Conservation (phyloP, 148 eudicot species). For the Arbutus unedo region DNA sequence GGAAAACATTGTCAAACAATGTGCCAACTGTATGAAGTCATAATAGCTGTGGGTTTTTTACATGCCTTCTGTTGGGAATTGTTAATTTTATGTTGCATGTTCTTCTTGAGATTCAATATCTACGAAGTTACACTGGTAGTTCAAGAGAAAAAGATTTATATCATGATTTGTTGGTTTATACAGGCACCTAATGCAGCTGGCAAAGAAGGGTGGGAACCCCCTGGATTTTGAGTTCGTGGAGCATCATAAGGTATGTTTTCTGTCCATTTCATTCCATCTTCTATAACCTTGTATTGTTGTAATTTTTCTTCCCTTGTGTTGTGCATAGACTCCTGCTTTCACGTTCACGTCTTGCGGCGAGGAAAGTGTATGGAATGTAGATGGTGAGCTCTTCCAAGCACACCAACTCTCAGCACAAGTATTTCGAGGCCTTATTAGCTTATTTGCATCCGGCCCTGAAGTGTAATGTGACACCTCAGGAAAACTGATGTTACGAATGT, state of each 20-base stretch:
- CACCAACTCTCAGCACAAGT: constrained; percentile 95
- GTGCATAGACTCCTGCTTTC: constrained; percentile 68
- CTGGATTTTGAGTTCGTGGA: constrained; percentile 81
- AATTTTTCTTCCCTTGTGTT: not conserved
- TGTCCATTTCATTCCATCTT: not conserved
- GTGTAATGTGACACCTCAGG: constrained; percentile 24
- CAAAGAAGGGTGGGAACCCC: constrained; percentile 78
- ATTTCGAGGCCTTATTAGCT: constrained; percentile 79
- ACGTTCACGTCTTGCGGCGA: constrained; percentile 76
- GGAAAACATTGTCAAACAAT: not conserved
- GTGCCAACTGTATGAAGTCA: not conserved
- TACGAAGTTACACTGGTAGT: not conserved
- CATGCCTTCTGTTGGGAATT: not conserved
- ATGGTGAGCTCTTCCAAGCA: constrained; percentile 82
- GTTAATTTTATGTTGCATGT: not conserved
- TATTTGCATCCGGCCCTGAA: constrained; percentile 91
- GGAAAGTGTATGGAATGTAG: constrained; percentile 89
- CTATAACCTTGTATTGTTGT: not conserved
- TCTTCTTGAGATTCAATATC: not conserved
- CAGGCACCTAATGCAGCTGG: constrained; percentile 87
- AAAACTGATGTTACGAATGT: not conserved
- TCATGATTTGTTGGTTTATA: constrained; percentile 12
- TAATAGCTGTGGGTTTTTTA: not conserved
- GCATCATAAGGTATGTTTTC: constrained; percentile 68
- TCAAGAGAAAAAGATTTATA: not conserved